Evolutionary conservation across 1,284 basidiomycete genomes (phyloP).

Genomic region (Heterobasidion irregulare): DNA sequence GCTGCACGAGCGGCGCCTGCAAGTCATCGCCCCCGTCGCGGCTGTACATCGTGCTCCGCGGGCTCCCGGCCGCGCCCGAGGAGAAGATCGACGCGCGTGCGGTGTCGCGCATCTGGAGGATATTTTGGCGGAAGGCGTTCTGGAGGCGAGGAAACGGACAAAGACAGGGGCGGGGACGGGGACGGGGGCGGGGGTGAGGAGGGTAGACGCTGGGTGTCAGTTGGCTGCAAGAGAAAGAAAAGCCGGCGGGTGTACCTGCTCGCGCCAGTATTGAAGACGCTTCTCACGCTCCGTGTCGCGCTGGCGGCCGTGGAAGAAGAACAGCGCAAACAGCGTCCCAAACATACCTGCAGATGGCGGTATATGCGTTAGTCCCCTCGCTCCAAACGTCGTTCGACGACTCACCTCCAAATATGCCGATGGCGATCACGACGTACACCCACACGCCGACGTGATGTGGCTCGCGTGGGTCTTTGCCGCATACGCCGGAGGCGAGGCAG

Average conservation of each 20-base stretch:
- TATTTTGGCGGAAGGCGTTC: conserved; percentile 72
- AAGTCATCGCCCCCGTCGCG: conserved; percentile 41
- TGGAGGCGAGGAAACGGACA: conserved; percentile 16
- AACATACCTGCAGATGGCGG: conserved; percentile 46
- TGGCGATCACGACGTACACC: conserved; percentile 67
- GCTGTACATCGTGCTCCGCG: conserved; percentile 37
- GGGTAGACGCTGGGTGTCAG: not conserved
- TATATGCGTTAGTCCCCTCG: not conserved
- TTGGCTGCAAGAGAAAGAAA: not conserved
- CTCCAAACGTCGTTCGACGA: not conserved
- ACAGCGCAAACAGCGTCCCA: conserved; percentile 59
- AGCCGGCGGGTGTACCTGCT: conserved; percentile 46
- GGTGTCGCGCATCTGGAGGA: conserved; percentile 67
- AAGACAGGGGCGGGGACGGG: not conserved
- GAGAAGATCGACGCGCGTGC: conserved; percentile 58
- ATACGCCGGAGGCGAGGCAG: conserved; percentile 53
- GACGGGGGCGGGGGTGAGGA: not conserved
- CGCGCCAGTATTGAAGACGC: conserved; percentile 80
- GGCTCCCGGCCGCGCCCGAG: conserved; percentile 29
- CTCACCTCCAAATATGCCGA: conserved; percentile 66
- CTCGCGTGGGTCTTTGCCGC: conserved; percentile 51
- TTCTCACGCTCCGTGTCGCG: conserved; percentile 73
- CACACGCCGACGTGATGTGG: conserved; percentile 59
- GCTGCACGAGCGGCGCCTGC: conserved; percentile 42
- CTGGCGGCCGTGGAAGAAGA: conserved; percentile 61